These are phyloP conservation scores for Mycena polygramma DNA, from an alignment of 768 basidiomycete genomes.

Conservation along the genomic window DNA sequence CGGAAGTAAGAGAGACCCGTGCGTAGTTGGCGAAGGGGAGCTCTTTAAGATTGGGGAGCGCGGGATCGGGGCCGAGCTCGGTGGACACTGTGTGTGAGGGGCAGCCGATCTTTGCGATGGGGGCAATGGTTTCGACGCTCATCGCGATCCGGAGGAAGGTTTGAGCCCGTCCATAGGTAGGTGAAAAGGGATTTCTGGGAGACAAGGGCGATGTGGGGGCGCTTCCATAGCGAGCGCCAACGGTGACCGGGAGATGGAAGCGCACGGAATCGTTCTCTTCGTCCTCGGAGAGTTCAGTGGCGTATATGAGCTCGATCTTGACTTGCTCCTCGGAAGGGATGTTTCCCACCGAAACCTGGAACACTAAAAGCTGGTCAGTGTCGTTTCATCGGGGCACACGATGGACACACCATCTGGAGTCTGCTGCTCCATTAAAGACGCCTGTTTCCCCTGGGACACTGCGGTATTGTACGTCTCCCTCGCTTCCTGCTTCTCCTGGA, in stretches of 20 bases:
- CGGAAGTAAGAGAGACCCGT: slow-evolving; percentile 14
- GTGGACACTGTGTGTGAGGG: slow-evolving; percentile 32
- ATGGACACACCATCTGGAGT: slow-evolving; percentile 28
- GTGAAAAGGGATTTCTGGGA: slow-evolving; percentile 14
- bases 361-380: slow-evolving; percentile 23
- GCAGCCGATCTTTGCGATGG: slow-evolving; percentile 24
- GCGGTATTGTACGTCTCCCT: slow-evolving; percentile 30
- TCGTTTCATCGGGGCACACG: background rate
- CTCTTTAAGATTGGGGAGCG: slow-evolving; percentile 23
- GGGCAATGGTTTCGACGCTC: slow-evolving; percentile 17
- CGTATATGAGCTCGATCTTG: slow-evolving; percentile 33
- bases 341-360: slow-evolving; percentile 35
- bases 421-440: slow-evolving; percentile 32
- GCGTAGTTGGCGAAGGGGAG: slow-evolving; percentile 27
- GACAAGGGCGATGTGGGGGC: slow-evolving; percentile 22
- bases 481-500: slow-evolving; percentile 35
- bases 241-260: slow-evolving; percentile 33
- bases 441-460: slow-evolving; percentile 29
- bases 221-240: slow-evolving; percentile 33
- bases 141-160: slow-evolving; percentile 11
- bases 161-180: too few relatives aligned
- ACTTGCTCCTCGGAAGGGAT: slow-evolving; percentile 30
- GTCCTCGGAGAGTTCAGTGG: slow-evolving; percentile 34
- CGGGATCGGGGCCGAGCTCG: slow-evolving; percentile 33
- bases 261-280: slow-evolving; percentile 35